Conservation (phyloP, 2,329 filamentous ascomycete genomes). For the Alternaria rosae region DNA sequence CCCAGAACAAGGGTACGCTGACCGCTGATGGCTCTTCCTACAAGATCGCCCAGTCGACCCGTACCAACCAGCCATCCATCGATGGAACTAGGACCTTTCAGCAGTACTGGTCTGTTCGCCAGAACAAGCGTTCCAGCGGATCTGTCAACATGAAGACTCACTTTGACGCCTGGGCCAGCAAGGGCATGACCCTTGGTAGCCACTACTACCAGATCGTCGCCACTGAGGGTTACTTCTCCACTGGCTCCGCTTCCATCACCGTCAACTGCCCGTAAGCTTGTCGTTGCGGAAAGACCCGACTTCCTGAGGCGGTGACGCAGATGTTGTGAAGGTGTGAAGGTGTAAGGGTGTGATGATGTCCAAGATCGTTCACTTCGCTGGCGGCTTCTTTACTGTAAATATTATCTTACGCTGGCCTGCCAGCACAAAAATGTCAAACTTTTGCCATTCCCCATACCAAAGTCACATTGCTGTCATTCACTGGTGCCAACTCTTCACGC, state of each 20-base stretch:
- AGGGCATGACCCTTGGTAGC: slow-evolving; percentile 40
- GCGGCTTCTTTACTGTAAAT: slow-evolving; percentile 8
- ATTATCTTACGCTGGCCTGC: slow-evolving; percentile 4
- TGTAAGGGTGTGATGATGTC: background rate
- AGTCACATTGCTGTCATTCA: background rate
- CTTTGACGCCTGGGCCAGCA: slow-evolving; percentile 45
- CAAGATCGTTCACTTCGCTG: background rate
- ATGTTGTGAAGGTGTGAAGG: background rate
- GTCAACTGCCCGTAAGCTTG: slow-evolving; percentile 46
- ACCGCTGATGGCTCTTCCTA: slow-evolving; percentile 41
- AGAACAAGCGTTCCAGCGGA: slow-evolving; percentile 41
- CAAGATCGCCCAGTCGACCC: slow-evolving; percentile 40
- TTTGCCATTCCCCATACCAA: background rate
- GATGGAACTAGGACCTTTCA: slow-evolving; percentile 60
- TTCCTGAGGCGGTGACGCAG: background rate
- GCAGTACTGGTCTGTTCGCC: slow-evolving; percentile 59
- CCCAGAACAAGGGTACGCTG: slow-evolving; percentile 42
- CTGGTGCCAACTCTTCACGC: background rate
- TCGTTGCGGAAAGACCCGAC: background rate
- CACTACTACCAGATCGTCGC: slow-evolving; percentile 52
- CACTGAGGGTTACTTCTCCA: slow-evolving; percentile 57
- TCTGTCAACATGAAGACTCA: slow-evolving; percentile 44
- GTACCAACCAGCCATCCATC: slow-evolving; percentile 57
- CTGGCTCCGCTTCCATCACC: slow-evolving; percentile 58
- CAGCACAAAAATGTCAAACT: slow-evolving; percentile 8